Percentiles rank a stretch among this genome's conserved stretches.
phyloP scores from a whole-genome alignment of 495 filamentous ascomycete species.

The Zalerion maritima region DNA sequence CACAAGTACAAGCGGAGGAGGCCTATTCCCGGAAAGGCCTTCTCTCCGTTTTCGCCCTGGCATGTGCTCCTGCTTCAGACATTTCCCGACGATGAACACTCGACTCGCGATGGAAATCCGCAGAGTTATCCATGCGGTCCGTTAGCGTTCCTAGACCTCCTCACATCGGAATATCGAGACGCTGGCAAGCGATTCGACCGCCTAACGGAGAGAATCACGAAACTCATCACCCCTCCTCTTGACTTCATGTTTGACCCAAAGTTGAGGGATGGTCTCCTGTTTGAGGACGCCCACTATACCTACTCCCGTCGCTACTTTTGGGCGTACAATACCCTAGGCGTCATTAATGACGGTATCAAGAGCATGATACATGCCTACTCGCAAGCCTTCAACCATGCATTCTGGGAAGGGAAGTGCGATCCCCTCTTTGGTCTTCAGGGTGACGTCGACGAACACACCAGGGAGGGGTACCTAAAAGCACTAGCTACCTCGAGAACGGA shows the following conservation, averaged over 20 bases:
- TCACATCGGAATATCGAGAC: conserved; percentile 36
- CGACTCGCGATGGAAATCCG: conserved; percentile 26
- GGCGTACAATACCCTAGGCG: conserved; percentile 38
- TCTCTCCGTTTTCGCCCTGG: conserved; percentile 35
- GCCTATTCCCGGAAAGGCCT: conserved; percentile 24
- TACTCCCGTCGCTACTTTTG: conserved; percentile 43
- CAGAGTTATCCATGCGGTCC: conserved; percentile 36
- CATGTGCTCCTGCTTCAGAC: conserved; percentile 37
- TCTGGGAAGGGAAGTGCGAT: conserved; percentile 34
- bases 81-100: conserved; percentile 35
- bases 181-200: conserved; percentile 33
- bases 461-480: no score
- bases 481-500: no score
- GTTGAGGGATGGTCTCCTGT: conserved; percentile 37
- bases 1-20: conserved; percentile 20
- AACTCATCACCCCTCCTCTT: conserved; percentile 33
- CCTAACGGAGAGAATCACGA: conserved; percentile 30
- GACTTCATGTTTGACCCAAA: conserved; percentile 39
- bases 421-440: conserved; percentile 33
- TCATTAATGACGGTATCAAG: conserved; percentile 41
- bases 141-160: conserved; percentile 35
- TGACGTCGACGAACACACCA: no score
- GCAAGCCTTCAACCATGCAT: conserved; percentile 31
- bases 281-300: conserved; percentile 40
- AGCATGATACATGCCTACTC: conserved; percentile 33